A percentile compares a stretch with the other conserved stretches of the same genome.
These are phyloP conservation scores for Kingdonia uniflora DNA, from an alignment of 164 flowering plant species.

Conservation along the genomic window DNA sequence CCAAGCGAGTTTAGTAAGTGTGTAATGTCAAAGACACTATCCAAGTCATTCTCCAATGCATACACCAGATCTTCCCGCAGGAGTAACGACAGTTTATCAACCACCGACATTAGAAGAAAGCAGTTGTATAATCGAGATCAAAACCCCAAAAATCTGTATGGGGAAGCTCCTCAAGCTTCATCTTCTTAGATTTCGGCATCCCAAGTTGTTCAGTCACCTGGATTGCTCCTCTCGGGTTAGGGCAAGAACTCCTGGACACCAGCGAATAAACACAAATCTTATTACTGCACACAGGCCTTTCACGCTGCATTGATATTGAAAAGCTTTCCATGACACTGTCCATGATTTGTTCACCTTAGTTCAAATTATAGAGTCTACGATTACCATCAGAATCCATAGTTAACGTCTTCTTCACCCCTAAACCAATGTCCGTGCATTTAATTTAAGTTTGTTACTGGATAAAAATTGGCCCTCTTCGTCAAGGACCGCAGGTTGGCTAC, in stretches of 20 bases:
- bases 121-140: slow-evolving; percentile 9
- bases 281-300: slow-evolving; percentile 16
- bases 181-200: slow-evolving; percentile 5
- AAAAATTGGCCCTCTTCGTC: slow-evolving; percentile 14
- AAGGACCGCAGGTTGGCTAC: slow-evolving; percentile 10
- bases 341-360: slow-evolving; percentile 9
- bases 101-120: too few species aligned
- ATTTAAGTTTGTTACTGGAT: slow-evolving; percentile 6
- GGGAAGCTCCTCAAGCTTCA: slow-evolving; percentile 13
- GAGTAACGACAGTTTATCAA: too few species aligned
- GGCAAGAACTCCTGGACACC: slow-evolving; percentile 10
- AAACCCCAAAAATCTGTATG: slow-evolving; percentile 13
- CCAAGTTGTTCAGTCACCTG: slow-evolving; percentile 8
- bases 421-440: slow-evolving; percentile 14
- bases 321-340: slow-evolving; percentile 15
- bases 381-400: slow-evolving; percentile 18
- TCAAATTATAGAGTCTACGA: slow-evolving; percentile 16
- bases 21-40: too few species aligned
- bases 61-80: too few species aligned
- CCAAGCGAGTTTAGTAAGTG: too few species aligned
- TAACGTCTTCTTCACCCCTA: slow-evolving; percentile 10
- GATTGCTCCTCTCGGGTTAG: slow-evolving; percentile 9
- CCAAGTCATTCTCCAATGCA: too few species aligned
- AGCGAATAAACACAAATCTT: slow-evolving; percentile 15
- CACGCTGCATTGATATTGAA: slow-evolving; percentile 3